Percentiles rank a stretch among this genome's conserved stretches.
Conservation (phyloP, 495 filamentous ascomycete genomes). For the Neurospora discreta region DNA sequence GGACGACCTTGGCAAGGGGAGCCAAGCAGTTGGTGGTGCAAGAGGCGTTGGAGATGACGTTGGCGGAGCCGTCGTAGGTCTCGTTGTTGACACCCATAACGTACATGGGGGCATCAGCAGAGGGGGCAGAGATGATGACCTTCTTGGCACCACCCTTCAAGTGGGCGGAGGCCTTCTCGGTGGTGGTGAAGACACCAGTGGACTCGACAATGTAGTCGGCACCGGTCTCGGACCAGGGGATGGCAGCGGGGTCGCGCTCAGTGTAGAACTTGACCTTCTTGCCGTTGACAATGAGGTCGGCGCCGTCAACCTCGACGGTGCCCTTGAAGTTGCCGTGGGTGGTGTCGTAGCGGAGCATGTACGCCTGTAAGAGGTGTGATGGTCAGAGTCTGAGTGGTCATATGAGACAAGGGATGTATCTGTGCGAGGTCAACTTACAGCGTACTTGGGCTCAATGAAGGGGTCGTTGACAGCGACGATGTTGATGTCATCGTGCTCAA, state of each 20-base stretch:
- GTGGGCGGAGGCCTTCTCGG: constrained; percentile 87
- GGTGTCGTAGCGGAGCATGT: constrained; percentile 99
- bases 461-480: constrained; percentile 97
- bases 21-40: constrained; percentile 99
- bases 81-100: constrained; percentile 99
- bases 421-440: constrained; percentile 52
- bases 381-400: constrained; percentile 10
- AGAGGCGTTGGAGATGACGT: constrained; percentile 97
- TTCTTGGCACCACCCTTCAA: constrained; percentile 99
- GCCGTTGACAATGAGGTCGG: constrained; percentile 81
- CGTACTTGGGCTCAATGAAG: constrained; percentile 97
- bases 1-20: constrained; percentile 95
- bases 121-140: constrained; percentile 98
- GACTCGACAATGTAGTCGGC: constrained; percentile 97
- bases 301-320: constrained; percentile 58
- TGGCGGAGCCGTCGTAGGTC: constrained; percentile 75
- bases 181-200: constrained; percentile 99
- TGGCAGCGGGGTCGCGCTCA: constrained; percentile 80
- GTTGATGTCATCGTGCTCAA: constrained; percentile 74
- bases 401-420: not conserved
- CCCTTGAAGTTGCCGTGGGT: constrained; percentile 97
- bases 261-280: constrained; percentile 94
- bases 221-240: constrained; percentile 83
- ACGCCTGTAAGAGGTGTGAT: constrained; percentile 48
- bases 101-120: constrained; percentile 98